Percentiles rank a stretch among this genome's conserved stretches.
Conservation (phyloP, 1,139 yeast genomes). For the Hanseniaspora sp. region DNA sequence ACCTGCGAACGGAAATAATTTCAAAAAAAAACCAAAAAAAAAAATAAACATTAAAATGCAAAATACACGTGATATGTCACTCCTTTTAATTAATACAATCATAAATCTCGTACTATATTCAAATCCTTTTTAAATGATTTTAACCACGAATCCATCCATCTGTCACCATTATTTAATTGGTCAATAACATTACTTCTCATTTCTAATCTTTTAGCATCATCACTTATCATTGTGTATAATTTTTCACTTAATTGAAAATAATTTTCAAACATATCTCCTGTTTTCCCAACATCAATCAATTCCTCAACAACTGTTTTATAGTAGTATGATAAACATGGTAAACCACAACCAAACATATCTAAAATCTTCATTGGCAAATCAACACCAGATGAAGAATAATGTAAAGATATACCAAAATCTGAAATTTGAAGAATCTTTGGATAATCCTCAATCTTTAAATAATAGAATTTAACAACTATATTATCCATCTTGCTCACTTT, state of each 20-base stretch:
- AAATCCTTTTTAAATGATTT: constrained; percentile 7
- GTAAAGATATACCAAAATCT: constrained; percentile 82
- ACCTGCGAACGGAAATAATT: too few species aligned
- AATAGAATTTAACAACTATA: constrained; percentile 50
- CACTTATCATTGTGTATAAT: neutral
- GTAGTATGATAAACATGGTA: constrained; percentile 72
- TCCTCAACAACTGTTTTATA: constrained; percentile 60
- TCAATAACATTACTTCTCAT: neutral
- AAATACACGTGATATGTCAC: neutral
- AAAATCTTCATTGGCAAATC: constrained; percentile 96
- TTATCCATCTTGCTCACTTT: constrained; percentile 34
- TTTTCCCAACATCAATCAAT: constrained; percentile 39
- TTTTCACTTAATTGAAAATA: constrained; percentile 40
- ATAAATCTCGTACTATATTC: neutral
- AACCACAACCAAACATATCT: constrained; percentile 92
- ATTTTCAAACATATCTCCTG: constrained; percentile 38
- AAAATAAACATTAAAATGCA: too few species aligned
- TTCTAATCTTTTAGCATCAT: neutral
- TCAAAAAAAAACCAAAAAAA: too few species aligned
- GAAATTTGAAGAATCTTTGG: constrained; percentile 66
- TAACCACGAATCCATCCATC: constrained; percentile 14
- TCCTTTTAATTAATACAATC: neutral
- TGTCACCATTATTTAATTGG: neutral
- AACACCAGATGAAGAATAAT: constrained; percentile 81
- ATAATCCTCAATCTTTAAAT: constrained; percentile 75